phyloP scores from a whole-genome alignment of 495 filamentous ascomycete genomes.

The Penicillium coprophilum region DNA sequence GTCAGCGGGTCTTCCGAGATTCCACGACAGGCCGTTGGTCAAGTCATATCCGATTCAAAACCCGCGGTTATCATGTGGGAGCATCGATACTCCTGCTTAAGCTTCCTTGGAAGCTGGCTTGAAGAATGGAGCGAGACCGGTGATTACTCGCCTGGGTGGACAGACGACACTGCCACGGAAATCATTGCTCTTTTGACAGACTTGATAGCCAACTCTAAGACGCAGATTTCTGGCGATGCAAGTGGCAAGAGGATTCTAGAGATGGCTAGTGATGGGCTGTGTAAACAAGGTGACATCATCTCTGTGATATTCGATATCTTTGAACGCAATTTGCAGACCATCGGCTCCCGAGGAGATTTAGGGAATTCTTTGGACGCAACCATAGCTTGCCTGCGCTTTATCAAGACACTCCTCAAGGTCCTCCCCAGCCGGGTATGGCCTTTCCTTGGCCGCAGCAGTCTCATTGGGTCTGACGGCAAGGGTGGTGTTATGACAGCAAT shows the following conservation, averaged over 20 bases:
- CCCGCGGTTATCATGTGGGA: constrained; percentile 68
- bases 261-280: constrained; percentile 70
- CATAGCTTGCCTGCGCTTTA: constrained; percentile 74
- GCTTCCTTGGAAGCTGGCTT: constrained; percentile 73
- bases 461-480: constrained; percentile 70
- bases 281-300: constrained; percentile 73
- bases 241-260: constrained; percentile 59
- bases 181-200: constrained; percentile 63
- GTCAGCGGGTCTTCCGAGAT: constrained; percentile 45
- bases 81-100: constrained; percentile 72
- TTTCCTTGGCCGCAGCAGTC: constrained; percentile 72
- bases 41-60: constrained; percentile 64
- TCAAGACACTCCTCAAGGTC: constrained; percentile 66
- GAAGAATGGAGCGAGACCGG: constrained; percentile 52
- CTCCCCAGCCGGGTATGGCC: constrained; percentile 84
- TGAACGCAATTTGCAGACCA: constrained; percentile 68
- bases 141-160: constrained; percentile 35
- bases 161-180: constrained; percentile 56
- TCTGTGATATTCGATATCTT: constrained; percentile 80
- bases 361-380: constrained; percentile 59
- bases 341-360: constrained; percentile 52
- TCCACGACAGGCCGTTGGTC: constrained; percentile 64
- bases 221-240: constrained; percentile 29
- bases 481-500: constrained; percentile 72
- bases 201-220: constrained; percentile 46